Evolutionary conservation across 2,329 filamentous ascomycete species (phyloP).

Genomic region (Alternaria ventricosa): DNA sequence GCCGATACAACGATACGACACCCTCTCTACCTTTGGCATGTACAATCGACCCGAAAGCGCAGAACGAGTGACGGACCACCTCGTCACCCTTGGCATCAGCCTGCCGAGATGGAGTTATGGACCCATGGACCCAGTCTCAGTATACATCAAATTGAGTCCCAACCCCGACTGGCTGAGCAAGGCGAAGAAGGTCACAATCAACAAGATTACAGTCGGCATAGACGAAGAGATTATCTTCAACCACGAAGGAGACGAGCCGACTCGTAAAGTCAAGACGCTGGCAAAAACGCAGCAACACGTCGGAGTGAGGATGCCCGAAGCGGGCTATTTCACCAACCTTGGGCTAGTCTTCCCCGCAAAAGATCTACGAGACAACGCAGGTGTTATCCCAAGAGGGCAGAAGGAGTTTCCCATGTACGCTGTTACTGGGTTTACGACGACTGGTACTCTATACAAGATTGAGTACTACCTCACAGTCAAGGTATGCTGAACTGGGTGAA

Average conservation of each 20-base stretch:
- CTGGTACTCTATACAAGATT: constrained; percentile 94
- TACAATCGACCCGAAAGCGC: constrained; percentile 95
- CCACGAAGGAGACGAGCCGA: constrained; percentile 93
- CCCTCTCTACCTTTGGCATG: constrained; percentile 97
- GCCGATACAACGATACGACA: constrained; percentile 92
- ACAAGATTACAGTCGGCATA: constrained; percentile 90
- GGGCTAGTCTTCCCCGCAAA: constrained; percentile 90
- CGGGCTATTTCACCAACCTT: constrained; percentile 91
- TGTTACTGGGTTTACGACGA: constrained; percentile 90
- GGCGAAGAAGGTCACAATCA: constrained; percentile 88
- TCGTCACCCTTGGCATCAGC: constrained; percentile 90
- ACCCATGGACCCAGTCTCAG: constrained; percentile 90
- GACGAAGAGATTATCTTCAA: constrained; percentile 99
- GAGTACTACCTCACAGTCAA: constrained; percentile 96
- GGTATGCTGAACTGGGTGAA: constrained; percentile 58
- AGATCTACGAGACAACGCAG: constrained; percentile 84
- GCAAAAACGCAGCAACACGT: constrained; percentile 83
- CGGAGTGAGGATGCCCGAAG: constrained; percentile 84
- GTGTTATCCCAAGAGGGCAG: constrained; percentile 83
- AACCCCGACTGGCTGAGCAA: constrained; percentile 92
- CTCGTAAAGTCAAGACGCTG: constrained; percentile 85
- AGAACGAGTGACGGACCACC: constrained; percentile 83
- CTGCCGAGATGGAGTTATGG: constrained; percentile 96
- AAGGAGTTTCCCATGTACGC: constrained; percentile 88
- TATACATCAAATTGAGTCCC: constrained; percentile 92